phyloP scores from a whole-genome alignment of 163 green algal genomes.

The Volvox carteri region DNA sequence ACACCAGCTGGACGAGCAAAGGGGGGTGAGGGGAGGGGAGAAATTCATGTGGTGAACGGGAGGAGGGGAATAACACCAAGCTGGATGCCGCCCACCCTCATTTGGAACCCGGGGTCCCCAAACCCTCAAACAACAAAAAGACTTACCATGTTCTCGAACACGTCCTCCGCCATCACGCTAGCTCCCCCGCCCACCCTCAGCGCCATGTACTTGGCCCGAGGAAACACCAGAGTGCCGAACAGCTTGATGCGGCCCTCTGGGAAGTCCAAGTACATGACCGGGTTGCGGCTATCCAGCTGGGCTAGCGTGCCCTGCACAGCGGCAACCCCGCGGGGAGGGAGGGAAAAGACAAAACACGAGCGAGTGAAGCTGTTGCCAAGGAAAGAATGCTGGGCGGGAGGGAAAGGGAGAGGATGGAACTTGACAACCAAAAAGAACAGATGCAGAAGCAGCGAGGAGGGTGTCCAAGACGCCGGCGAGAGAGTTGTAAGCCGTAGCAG shows the following conservation, averaged over 20 bases:
- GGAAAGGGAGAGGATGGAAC: neutral
- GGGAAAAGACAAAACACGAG: neutral
- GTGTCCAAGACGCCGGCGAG: no score
- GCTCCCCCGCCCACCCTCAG: slow-evolving; percentile 35
- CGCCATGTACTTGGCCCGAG: slow-evolving; percentile 63
- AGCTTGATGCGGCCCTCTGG: slow-evolving; percentile 80
- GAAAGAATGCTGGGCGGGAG: no score
- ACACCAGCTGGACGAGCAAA: slow-evolving; percentile 82
- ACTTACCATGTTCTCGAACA: slow-evolving; percentile 92
- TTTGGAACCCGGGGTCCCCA: no score
- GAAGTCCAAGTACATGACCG: slow-evolving; percentile 88
- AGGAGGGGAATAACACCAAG: no score
- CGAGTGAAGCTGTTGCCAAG: no score
- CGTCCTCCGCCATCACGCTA: slow-evolving; percentile 82
- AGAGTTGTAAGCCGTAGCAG: no score
- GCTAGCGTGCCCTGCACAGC: slow-evolving; percentile 85
- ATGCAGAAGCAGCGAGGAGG: no score
- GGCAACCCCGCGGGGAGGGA: no score
- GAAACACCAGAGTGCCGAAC: slow-evolving; percentile 86
- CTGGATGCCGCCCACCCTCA: no score
- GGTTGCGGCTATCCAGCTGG: slow-evolving; percentile 88
- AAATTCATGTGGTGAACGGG: neutral
- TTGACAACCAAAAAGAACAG: no score
- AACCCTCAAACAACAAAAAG: no score
- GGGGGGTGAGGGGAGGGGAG: neutral